phyloP scores from a whole-genome alignment of 2,329 filamentous ascomycete species.

The Furcasterigmium sp. region DNA sequence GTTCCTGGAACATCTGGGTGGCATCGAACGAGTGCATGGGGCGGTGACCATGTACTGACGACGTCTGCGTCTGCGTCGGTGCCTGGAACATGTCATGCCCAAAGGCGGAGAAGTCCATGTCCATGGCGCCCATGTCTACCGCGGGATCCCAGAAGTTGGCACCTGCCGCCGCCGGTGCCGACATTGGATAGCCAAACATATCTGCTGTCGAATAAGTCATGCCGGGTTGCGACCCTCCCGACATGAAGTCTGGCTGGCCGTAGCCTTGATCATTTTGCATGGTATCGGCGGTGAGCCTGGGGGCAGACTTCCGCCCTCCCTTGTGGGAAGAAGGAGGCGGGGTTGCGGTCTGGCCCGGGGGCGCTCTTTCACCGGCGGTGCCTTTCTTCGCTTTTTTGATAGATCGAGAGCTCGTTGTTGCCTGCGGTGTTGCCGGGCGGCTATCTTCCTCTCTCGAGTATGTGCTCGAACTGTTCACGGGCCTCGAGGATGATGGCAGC shows the following conservation, averaged over 20 bases:
- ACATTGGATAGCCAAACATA: conserved; percentile 56
- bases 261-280: conserved; percentile 57
- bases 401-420: conserved; percentile 21
- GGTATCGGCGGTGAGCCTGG: conserved; percentile 36
- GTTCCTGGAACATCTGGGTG: conserved; percentile 50
- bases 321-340: conserved; percentile 55
- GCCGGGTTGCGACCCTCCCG: conserved; percentile 40
- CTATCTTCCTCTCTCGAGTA: conserved; percentile 22
- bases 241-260: conserved; percentile 45
- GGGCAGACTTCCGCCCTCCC: conserved; percentile 48
- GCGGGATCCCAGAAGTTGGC: conserved; percentile 55
- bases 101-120: conserved; percentile 49
- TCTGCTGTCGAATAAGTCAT: conserved; percentile 45
- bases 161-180: conserved; percentile 46
- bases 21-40: conserved; percentile 48
- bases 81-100: conserved; percentile 38
- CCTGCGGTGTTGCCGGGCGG: conserved; percentile 12
- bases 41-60: conserved; percentile 28
- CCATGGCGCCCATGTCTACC: conserved; percentile 47
- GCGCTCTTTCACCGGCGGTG: conserved; percentile 27
- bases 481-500: conserved; percentile 46
- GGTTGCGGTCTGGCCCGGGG: conserved; percentile 47
- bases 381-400: conserved; percentile 42
- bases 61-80: conserved; percentile 11
- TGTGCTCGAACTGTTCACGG: conserved; percentile 20